Evolutionary conservation across 2,329 filamentous ascomycete species (phyloP), one percentile per base, ranked within the genome.

Genomic region (Fusarium temperatum): DNA sequence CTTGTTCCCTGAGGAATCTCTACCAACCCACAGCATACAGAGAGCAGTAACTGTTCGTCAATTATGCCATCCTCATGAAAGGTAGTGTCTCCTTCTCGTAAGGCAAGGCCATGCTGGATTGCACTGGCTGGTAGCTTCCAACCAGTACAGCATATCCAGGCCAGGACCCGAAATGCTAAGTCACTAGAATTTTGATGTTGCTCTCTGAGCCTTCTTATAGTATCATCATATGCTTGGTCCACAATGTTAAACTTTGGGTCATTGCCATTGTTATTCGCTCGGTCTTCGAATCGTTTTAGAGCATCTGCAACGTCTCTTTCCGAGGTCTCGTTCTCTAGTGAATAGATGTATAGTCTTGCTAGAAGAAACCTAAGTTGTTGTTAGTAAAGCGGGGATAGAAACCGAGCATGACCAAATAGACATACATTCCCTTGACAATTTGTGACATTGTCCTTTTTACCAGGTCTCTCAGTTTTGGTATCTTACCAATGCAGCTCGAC

Each of bases 391-490:
- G 24, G 24, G 24, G 0, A 0, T 26, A 9, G n/a, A 26, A 6
- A 45, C 13, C 1, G 6, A 45, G 1, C 6, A 45, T 18, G 2
- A 5, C 5, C 1, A 0, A 11, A 14, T 11, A 3, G 4, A 0
- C 47, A 0, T 17, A 50, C 28, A 50, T n/a, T 18, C 28, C 20
- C 0, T 0, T 6, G 0, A 9, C 10, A 4, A 13, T 8, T 4
- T 32, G 22, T 3, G 47, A 18, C 14, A 50, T n/a, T 0, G 0
- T 0, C 3, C 0, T 4, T 8, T 11, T 47, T 22, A 47, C 6
- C 3, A 28, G 0, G 4, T 0, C 6, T 47, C 6, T 0, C 3
- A 47, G 8, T 22, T 0, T 2, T 15, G 18, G 0, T 28, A 8
- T 22, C 0, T 2, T 47, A 5, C 45, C 11, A 8, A 35, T 24